Evolutionary conservation across 2,329 filamentous ascomycete species (phyloP).

Genomic region (Apiospora arundinis): DNA sequence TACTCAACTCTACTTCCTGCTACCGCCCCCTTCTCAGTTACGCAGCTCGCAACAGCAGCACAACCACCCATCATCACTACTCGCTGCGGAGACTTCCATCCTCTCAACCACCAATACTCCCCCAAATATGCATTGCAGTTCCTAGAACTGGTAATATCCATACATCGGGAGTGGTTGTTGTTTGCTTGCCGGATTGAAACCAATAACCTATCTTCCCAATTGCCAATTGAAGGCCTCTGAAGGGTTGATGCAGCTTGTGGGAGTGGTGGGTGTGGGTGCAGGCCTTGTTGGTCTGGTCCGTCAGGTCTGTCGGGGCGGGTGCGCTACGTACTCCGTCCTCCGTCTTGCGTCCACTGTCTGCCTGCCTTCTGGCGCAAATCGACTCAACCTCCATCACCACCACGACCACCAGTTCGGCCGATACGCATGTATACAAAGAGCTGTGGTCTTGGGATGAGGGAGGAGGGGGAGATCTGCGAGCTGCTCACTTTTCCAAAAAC

Average conservation of each 20-base stretch:
- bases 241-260: neutral
- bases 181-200: neutral
- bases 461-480: neutral
- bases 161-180: neutral
- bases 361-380: neutral
- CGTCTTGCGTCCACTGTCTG: neutral
- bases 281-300: constrained; percentile 1
- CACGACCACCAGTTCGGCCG: neutral
- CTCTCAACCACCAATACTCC: neutral
- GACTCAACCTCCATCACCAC: neutral
- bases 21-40: neutral
- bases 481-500: too few species aligned
- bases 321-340: constrained; percentile 4
- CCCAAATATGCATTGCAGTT: constrained; percentile 16
- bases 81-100: neutral
- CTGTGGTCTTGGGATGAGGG: neutral
- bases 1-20: too few species aligned
- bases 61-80: neutral
- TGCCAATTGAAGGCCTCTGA: constrained; percentile 13
- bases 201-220: neutral
- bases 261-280: neutral
- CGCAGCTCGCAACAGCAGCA: neutral
- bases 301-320: neutral
- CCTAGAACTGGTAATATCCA: constrained; percentile 16
- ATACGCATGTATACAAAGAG: neutral